Base-by-base conservation (phyloP, 345 rosid species). In the Mangifera indica region DNA sequence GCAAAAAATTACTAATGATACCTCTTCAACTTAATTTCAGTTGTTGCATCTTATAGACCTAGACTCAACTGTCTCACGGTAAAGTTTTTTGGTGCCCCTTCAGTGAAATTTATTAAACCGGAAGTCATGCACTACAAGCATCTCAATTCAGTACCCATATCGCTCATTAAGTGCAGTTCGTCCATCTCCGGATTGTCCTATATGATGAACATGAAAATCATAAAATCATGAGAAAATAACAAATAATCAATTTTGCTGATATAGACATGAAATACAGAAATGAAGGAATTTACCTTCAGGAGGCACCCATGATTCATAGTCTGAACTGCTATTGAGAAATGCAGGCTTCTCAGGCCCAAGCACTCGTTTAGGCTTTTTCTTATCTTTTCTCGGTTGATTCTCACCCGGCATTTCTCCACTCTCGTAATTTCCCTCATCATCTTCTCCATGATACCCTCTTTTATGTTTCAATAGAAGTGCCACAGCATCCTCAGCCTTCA, bases 161-260 rank as follows among this genome's bases (percentile, higher is more conserved):
- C 91, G 90, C 46, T 95, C 97, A 74, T 95, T 95, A 46, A 92
- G 82, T 58, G 91, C 78, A 0, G 99, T 95, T 74, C 96, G 83
- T 32, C 99, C 97, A 77, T 95, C 98, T 60, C 98, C 99, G 14
- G 96, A 89, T 88, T 95, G 99, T 40, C 98, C 99, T 95, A 85
- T 82, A 80, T 0, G 3, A 57, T 75, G 70, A 29, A 72, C 22
- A 60, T 26, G 74, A 58, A 69, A 57, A 40, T 44, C 0, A 21
- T 42, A 42, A 40, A 60, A 46, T 22, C 59, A 54, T 20, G 44
- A 29, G 10, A 12, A 40, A 66, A 45, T 25, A 59, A 9, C 48
- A 49, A 66, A 53, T 18, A n/a, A 37, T 37, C 8, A 7, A 37
- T 8, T 37, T 37, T 37, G 42, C 42, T 37, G 42, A 8, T 37